A percentile compares a stretch with the other conserved stretches of the same genome.
Evolutionary conservation across 805 yeast genomes (phyloP).

Genomic region (Yarrowia porcina): DNA sequence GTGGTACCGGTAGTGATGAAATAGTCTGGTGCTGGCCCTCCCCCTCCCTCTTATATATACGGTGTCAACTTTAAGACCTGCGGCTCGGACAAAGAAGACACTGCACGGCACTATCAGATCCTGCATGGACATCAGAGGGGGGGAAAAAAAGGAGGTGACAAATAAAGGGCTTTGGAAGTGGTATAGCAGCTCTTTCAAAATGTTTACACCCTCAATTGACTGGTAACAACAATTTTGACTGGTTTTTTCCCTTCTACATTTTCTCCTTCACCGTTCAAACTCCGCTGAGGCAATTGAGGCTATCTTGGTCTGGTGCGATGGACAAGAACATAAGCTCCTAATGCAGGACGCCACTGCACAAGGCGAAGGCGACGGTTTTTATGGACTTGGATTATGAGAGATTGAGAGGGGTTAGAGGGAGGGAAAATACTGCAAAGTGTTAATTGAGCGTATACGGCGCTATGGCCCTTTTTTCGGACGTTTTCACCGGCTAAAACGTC

Average conservation of each 20-base stretch:
- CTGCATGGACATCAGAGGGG: conserved; percentile 15
- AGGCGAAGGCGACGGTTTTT: too few relatives aligned
- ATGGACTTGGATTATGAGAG: too few relatives aligned
- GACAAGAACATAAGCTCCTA: neutral
- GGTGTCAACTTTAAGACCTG: neutral
- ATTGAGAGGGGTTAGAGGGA: neutral
- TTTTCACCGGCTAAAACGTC: too few relatives aligned
- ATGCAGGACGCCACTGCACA: conserved; percentile 12
- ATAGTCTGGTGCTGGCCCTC: neutral
- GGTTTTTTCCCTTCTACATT: neutral
- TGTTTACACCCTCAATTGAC: neutral
- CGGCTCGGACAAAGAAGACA: neutral
- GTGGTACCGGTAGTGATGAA: neutral
- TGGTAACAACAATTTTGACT: neutral
- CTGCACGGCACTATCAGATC: conserved; percentile 25
- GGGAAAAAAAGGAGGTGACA: neutral
- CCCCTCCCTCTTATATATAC: neutral
- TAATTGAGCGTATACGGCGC: too few relatives aligned
- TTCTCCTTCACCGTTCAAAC: neutral
- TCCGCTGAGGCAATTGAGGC: conserved; percentile 17
- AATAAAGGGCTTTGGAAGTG: neutral
- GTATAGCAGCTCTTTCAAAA: neutral
- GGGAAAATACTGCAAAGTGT: too few relatives aligned
- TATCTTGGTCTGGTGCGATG: conserved; percentile 11
- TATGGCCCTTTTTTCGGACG: neutral